Base-by-base conservation (phyloP, 768 basidiomycete genomes). In the Leccinum incarnatum region DNA sequence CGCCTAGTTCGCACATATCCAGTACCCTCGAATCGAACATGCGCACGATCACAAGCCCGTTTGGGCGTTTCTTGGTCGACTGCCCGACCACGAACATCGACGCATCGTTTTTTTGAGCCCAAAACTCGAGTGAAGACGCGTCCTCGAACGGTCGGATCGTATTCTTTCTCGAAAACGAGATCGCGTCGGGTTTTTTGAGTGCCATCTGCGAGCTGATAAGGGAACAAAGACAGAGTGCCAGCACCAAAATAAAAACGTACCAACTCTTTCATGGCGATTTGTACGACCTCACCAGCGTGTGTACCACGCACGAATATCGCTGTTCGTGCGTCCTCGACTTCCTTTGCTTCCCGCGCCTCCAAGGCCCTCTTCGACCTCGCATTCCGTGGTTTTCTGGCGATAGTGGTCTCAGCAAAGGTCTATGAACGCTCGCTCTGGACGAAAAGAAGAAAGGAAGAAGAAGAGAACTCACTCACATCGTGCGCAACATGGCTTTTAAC, bases 131-230 rank as follows among this genome's bases (percentile, higher is more conserved):
- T 2, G 93, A 93, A 1, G 77, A 72, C 21, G 82, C 69, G 57
- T 91, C 81, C 65, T 98, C 96, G 69, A 99, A 98, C 5, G 97
- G 97, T 42, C 89, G 87, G 11, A 98, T 83, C 25, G 76, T 71
- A 71, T 98, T 98, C 75, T 97, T 96, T 73, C 95, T 97, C 49
- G 89, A 91, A 77, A 98, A 99, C 12, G 93, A 84, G 60, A 98
- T 89, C 1, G 88, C 88, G 67, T 96, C 64, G 0, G 97, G 96
- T 57, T 91, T 88, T 74, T 98, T 98, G 60, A 98, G 82, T 3
- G 92, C 86, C 87, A 95, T 95, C 95, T 97, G 65, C 15, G 14
- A 17, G 23, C 46, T 2, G 47, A 27, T 48, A 23, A 27, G 42
- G 42, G 15, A 36, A 36, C 36, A 40, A 19, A 19, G 9, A 45